Evolutionary conservation across 2,329 filamentous ascomycete species (phyloP), one percentile per base, ranked within the genome.

Genomic region (Penicillium paneum): DNA sequence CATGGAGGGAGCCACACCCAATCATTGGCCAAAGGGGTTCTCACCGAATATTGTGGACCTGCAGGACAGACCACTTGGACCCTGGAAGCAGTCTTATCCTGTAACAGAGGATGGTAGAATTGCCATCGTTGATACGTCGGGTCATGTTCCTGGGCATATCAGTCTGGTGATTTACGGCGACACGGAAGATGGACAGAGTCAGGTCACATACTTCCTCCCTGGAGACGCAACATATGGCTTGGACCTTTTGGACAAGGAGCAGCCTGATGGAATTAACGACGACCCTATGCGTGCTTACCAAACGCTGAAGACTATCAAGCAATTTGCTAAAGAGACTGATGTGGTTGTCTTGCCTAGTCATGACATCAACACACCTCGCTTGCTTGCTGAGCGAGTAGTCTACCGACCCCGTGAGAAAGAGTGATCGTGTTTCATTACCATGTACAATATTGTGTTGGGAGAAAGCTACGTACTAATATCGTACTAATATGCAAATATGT

Each of bases 101-200:
- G 50, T 74, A 8, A 71, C 71, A 7, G 43, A 43, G 2, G 65
- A 72, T 60, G 69, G 66, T 0, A 63, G 48, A 10, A 57, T 74
- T 17, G 59, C 66, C 0, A 65, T 64, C 6, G 67, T 73, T 1
- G 64, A 69, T 41, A 74, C 71, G 5, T 67, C 70, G 11, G 71
- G 71, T 7, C 70, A 74, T 51, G 67, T 71, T 5, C 65, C 65
- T 1, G 71, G 71, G 0, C 71, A 74, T 50, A 56, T 72, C 10
- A 66, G 65, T 6, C 21, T 74, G 36, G 52, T 72, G 1, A 65
- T 67, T 0, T 69, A 73, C 51, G 44, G 42, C 2, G 38, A 49
- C 6, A 29, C 38, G 1, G 39, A 45, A 13, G 34, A 42, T 3
- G 45, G n/a, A 5, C 34, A 49, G 15, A 42, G 36, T 6, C 28